Evolutionary conservation across 2,329 filamentous ascomycete species (phyloP).

Genomic region (Exophiala sideris): DNA sequence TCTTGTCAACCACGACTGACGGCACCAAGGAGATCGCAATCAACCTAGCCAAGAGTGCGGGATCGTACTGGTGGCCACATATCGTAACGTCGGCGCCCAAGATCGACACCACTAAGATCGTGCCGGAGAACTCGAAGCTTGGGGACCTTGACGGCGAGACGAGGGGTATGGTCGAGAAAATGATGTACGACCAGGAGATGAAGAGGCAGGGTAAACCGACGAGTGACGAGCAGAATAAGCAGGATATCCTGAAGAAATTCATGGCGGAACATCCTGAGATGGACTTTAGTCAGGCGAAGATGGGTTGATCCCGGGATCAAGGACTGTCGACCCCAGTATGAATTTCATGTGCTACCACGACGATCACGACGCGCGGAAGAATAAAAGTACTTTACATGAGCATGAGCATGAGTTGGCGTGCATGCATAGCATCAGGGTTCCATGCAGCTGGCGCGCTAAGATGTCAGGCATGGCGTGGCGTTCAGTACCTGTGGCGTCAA

Average conservation of each 20-base stretch:
- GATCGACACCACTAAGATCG: slow-evolving; percentile 94
- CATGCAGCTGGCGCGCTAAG: too few relatives aligned
- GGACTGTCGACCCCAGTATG: too few relatives aligned
- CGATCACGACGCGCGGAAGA: too few relatives aligned
- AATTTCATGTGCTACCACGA: neutral
- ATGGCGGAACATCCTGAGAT: slow-evolving; percentile 73
- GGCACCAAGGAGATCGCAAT: slow-evolving; percentile 72
- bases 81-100: slow-evolving; percentile 81
- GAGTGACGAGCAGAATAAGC: slow-evolving; percentile 93
- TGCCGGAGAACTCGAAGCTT: slow-evolving; percentile 86
- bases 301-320: slow-evolving; percentile 39
- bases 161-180: slow-evolving; percentile 97
- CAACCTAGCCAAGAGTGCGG: slow-evolving; percentile 92
- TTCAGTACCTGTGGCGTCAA: too few relatives aligned
- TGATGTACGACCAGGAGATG: slow-evolving; percentile 99
- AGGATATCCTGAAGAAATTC: slow-evolving; percentile 89
- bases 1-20: slow-evolving; percentile 64
- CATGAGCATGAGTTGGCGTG: too few relatives aligned
- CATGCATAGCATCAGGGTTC: too few relatives aligned
- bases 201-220: slow-evolving; percentile 88
- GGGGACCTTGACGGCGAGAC: slow-evolving; percentile 93
- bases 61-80: slow-evolving; percentile 98
- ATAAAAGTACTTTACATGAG: too few relatives aligned
- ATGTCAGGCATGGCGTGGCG: too few relatives aligned
- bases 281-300: slow-evolving; percentile 66